Evolutionary conservation across 2,329 filamentous ascomycete genomes (phyloP), one percentile per base, ranked within the genome.

Genomic region (Pezicula neosporulosa): DNA sequence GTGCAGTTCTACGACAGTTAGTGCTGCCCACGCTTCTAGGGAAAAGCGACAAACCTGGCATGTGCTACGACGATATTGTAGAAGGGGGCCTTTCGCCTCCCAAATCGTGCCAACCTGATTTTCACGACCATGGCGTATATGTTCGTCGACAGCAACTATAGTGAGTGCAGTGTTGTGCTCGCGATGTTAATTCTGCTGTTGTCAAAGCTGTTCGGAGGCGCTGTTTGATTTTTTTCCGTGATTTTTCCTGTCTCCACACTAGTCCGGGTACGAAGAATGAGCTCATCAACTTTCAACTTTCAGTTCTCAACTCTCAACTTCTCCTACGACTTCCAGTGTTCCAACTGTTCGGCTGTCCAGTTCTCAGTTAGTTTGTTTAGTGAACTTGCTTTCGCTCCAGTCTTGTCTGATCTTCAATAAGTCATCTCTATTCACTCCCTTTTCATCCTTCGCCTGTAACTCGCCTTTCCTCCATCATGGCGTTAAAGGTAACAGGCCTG

Each of bases 31-130:
- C 19, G 30, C 35, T 7, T 33, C 16, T 18, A 24, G 38, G 43
- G 35, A 35, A 15, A 28, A 27, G 39, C 42, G 9, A 44, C 77
- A 59, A 81, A 95, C 89, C 92, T 86, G 44, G 92, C 92, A 66
- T 97, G 93, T 15, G 91, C 83, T 58, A 99, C 89, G 60, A 97
- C 90, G 58, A 99, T 97, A 75, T 99, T 99, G 80, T 96, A 99
- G 63, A 97, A 87, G 2, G 94, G 93, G n/a, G 82, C 70, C 68
- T 96, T 92, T 59, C 82, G 84, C 70, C 87, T 90, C 68, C 92
- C 91, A 70, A 97, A 96, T 70, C 94, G 92, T 63, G 94, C 89
- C 62, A 99, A 85, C 53, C 94, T 87, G 70, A 99, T 94, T 70
- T 89, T 89, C 65, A 99, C 80, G 56, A 97, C 93, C 94, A 99